Conservation (phyloP, 352 stramenopile genomes). For the Phytophthora constricta region DNA sequence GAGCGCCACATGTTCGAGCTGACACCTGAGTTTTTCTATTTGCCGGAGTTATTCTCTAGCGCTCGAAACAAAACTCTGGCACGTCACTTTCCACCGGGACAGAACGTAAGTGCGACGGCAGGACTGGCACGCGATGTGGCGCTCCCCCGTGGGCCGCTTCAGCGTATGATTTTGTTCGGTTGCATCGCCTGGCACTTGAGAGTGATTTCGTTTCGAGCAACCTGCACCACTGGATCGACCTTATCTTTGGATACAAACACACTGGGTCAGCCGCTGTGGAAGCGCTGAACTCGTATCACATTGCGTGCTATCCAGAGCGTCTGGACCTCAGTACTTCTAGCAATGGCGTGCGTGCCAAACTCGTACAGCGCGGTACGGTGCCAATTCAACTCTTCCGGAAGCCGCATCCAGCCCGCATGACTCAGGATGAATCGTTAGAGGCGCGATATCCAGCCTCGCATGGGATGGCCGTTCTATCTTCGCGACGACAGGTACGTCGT, state of each 20-base stretch:
- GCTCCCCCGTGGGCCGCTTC: constrained; percentile 97
- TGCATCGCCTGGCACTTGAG: constrained; percentile 96
- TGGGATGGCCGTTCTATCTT: constrained; percentile 76
- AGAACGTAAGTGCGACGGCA: constrained; percentile 41
- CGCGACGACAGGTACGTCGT: constrained; percentile 78
- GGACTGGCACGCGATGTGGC: constrained; percentile 85
- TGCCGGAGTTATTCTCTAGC: constrained; percentile 74
- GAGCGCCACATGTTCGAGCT: constrained; percentile 75
- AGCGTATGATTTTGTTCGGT: constrained; percentile 95
- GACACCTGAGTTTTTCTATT: constrained; percentile 83
- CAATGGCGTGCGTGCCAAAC: constrained; percentile 57
- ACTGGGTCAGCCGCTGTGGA: constrained; percentile 85
- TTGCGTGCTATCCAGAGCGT: constrained; percentile 78
- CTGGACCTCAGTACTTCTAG: constrained; percentile 75
- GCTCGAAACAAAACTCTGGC: constrained; percentile 69
- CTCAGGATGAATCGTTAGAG: constrained; percentile 77
- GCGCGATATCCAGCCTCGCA: constrained; percentile 77
- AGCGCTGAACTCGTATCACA: constrained; percentile 94
- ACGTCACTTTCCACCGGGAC: constrained; percentile 44
- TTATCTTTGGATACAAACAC: constrained; percentile 99
- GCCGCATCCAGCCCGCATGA: constrained; percentile 72
- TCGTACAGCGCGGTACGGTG: constrained; percentile 78
- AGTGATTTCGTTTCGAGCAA: constrained; percentile 97
- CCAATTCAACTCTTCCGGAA: constrained; percentile 84
- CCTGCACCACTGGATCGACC: constrained; percentile 99